Base-by-base conservation (phyloP, 805 yeast species). In the Schwanniomyces sp. region DNA sequence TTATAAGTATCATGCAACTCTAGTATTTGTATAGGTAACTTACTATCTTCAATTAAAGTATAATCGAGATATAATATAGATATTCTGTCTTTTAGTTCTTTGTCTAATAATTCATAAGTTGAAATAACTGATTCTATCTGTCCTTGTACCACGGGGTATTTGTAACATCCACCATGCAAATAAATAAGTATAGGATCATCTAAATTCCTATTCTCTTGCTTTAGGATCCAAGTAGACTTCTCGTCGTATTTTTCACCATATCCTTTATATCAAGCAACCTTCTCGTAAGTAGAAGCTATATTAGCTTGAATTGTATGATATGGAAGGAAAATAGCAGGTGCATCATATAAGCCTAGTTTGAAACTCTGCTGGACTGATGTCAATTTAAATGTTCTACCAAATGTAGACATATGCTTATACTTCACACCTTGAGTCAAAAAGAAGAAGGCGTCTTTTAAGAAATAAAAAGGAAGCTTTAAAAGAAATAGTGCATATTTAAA, bases 91-190 rank as follows among this genome's bases (percentile, higher is more conserved):
- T 47, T 42, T 8, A 51, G 38, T 6, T 43, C 52, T 2, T 64
- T 61, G 17, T 62, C 65, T 18, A 71, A 46, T 12, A 70, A 57
- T 34, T 55, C 53, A 48, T 68, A 61, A 6, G 67, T 52, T 6
- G 67, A 52, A 14, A 71, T 46, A 7, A 69, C 18, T 0, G 66
- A 55, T 41, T 64, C 63, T 25, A 70, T 38, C 46, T 72, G 78
- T 9, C 27, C 25, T 17, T 37, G 40, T 12, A 29, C 54, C 18
- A 24, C 27, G 18, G 40, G 27, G 5, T 21, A 21, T 9, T n/a
- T 18, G 21, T 37, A 44, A 11, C 40, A 18, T 2, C 78, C 78
- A 12, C 78, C 77, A 49, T 73, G 78, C 8, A 60, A 48, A 40
- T 57, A 73, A 17, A 73, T 49, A 9, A 73, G 44, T 27, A 69